Evolutionary conservation across 1,284 basidiomycete genomes (phyloP), one percentile per base, ranked within the genome.

Genomic region (Puccinia triticina): DNA sequence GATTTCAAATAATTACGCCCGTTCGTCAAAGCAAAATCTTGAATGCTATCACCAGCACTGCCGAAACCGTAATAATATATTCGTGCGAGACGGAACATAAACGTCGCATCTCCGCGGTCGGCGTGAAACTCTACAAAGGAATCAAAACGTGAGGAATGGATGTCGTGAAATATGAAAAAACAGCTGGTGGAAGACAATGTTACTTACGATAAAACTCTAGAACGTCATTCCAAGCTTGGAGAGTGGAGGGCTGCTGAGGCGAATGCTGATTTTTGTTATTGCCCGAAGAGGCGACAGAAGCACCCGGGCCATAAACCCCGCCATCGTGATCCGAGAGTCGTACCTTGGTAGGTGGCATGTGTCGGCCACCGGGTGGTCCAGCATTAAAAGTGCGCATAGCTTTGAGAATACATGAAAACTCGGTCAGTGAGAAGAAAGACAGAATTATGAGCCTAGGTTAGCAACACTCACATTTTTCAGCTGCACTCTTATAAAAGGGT

Each of bases 61-160:
- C 91, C 94, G 0, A 94, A 94, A 14, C 95, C 95, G 86, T 94
- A 93, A 86, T 98, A 98, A 88, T 92, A 96, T n/a, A 96, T 92
- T 87, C 93, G 92, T 21, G 94, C 95, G 1, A 98, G 90, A 32
- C 93, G 91, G 86, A 93, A 94, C 0, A 94, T 93, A 86, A 93
- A 96, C 84, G 92, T 91, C 72, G 91, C 91, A 85, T 95, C 93
- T 23, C 93, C 93, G 23, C 94, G 91, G 85, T 97, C 94, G 18
- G 95, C 94, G 82, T 96, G 95, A 88, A 95, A 98, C 29, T 84
- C 79, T 82, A 26, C 12, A 66, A 34, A 29, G 74, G 32, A 10
- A 48, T 26, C 46, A 48, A 50, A 53, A 50, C 7, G 12, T 66
- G 29, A 82, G 53, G 11, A 69, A 8, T 23, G 26, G 2, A 29